phyloP scores from a whole-genome alignment of 495 filamentous ascomycete species.

The Eremomyces bilateralis region DNA sequence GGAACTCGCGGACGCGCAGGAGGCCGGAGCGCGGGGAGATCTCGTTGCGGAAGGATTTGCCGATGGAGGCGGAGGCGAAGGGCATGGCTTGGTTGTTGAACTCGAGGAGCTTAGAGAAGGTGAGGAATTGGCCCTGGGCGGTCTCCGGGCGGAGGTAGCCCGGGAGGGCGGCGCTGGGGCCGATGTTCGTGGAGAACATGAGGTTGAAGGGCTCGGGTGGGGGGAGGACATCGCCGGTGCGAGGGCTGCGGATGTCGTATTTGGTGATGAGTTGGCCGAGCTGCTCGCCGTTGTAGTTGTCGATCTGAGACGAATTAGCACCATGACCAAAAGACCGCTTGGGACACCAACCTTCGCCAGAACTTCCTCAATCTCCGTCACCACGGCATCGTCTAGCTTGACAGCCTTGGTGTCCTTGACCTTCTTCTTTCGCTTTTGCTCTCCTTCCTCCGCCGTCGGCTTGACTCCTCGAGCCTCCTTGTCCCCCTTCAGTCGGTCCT shows the following conservation, averaged over 20 bases:
- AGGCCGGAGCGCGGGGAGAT: slow-evolving; percentile 48
- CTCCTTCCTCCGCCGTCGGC: slow-evolving; percentile 23
- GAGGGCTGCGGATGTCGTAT: slow-evolving; percentile 42
- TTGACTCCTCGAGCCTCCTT: slow-evolving; percentile 35
- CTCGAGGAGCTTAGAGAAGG: slow-evolving; percentile 58
- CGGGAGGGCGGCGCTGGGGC: slow-evolving; percentile 39
- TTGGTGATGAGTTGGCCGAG: slow-evolving; percentile 45
- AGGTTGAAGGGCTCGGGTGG: slow-evolving; percentile 50
- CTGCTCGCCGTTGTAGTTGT: slow-evolving; percentile 46
- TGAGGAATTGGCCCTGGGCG: slow-evolving; percentile 54
- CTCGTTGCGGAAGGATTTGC: slow-evolving; percentile 57
- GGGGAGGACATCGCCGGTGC: slow-evolving; percentile 33
- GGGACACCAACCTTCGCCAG: slow-evolving; percentile 32
- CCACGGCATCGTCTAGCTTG: slow-evolving; percentile 39
- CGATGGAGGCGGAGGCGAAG: slow-evolving; percentile 56
- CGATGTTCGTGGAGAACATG: slow-evolving; percentile 54
- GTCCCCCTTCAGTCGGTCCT: slow-evolving; percentile 48
- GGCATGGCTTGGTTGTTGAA: slow-evolving; percentile 55
- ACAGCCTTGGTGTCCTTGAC: slow-evolving; percentile 27
- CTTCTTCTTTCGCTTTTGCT: slow-evolving; percentile 39
- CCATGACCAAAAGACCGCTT: background rate
- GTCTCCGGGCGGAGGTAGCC: slow-evolving; percentile 47
- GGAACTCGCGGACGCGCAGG: slow-evolving; percentile 46
- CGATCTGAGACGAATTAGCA: slow-evolving; percentile 22
- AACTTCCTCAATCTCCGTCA: slow-evolving; percentile 44